Base-by-base conservation (phyloP, 805 yeast species). In the Clavispora vitiphila region DNA sequence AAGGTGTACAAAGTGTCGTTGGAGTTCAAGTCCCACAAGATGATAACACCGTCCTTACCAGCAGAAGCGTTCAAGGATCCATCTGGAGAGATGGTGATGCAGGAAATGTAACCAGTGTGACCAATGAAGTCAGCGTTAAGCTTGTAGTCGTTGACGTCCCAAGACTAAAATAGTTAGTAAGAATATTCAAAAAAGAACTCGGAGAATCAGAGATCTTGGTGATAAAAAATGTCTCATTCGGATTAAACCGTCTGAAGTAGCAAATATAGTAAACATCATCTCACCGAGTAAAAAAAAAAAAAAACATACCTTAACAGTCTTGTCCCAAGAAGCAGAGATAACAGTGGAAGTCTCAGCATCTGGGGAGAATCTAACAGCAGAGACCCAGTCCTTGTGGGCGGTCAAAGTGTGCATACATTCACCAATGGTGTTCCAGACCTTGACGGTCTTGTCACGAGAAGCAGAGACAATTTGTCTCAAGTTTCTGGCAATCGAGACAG, bases 61-160 rank as follows among this genome's bases (percentile, higher is more conserved):
- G 96, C 98, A 59, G 99, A 90, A 60, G 99, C 98, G 76, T 95
- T 86, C 67, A 93, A 80, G 57, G 99, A 84, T 80, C 98, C 99
- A 78, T 93, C 99, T 78, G 99, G 99, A 56, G 99, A 89, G 71
- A 93, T 83, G 67, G 96, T 88, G 78, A 93, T 82, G 70, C 95
- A 77, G 69, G 95, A 86, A 63, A 93, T 85, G 93, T 90, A 90
- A 77, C 96, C 96, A 74, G 93, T 88, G 95, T 93, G 99, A 71
- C 99, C 99, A 65, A 88, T 80, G 82, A 86, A 86, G 78, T 93
- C 98, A 69, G 97, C 95, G 70, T 83, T 81, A 66, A 88, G 80
- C 64, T 80, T 72, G 82, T 81, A 83, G 71, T 82, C 82, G 67
- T 74, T 70, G 69, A 89, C 79, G 75, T 89, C 95, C 98, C 98